phyloP scores from a whole-genome alignment of 2,329 filamentous ascomycete genomes.

The Aspergillus bombycis region DNA sequence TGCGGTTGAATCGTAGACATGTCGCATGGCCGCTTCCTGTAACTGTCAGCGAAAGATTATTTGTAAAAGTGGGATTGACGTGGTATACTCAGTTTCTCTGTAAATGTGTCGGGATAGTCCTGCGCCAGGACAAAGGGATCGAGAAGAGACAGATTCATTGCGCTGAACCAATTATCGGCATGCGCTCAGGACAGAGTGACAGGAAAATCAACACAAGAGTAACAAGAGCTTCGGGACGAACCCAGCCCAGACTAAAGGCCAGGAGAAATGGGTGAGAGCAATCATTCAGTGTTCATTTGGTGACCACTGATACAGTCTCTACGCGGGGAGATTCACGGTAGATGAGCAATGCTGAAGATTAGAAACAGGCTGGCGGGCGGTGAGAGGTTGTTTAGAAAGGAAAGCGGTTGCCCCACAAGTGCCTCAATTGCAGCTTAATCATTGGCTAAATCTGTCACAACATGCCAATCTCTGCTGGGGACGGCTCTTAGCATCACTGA shows the following conservation, averaged over 20 bases:
- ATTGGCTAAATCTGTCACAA: slow-evolving; percentile 11
- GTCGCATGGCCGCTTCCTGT: slow-evolving; percentile 65
- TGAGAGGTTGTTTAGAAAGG: slow-evolving; percentile 25
- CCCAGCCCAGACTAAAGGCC: slow-evolving; percentile 32
- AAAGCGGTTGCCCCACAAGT: background rate
- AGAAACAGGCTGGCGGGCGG: slow-evolving; percentile 24
- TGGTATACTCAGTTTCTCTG: slow-evolving; percentile 74
- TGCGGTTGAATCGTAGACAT: slow-evolving; percentile 84
- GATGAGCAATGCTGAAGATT: slow-evolving; percentile 8
- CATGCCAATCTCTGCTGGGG: background rate
- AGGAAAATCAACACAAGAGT: slow-evolving; percentile 3
- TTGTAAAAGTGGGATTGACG: background rate
- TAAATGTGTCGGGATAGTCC: slow-evolving; percentile 90
- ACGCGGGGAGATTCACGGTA: slow-evolving; percentile 13
- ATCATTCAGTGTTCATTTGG: slow-evolving; percentile 28
- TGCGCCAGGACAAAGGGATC: slow-evolving; percentile 73
- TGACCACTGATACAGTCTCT: slow-evolving; percentile 14
- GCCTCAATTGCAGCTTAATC: background rate
- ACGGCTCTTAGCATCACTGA: slow-evolving; percentile 12
- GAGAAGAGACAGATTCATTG: slow-evolving; percentile 72
- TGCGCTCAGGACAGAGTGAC: background rate
- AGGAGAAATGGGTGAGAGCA: slow-evolving; percentile 21
- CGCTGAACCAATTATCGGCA: slow-evolving; percentile 8
- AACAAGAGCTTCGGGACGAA: slow-evolving; percentile 10
- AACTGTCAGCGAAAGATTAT: slow-evolving; percentile 18